Percentiles rank a stretch among this genome's conserved stretches.
phyloP scores from a whole-genome alignment of 345 rosid species.

The Euclidium syriacum region DNA sequence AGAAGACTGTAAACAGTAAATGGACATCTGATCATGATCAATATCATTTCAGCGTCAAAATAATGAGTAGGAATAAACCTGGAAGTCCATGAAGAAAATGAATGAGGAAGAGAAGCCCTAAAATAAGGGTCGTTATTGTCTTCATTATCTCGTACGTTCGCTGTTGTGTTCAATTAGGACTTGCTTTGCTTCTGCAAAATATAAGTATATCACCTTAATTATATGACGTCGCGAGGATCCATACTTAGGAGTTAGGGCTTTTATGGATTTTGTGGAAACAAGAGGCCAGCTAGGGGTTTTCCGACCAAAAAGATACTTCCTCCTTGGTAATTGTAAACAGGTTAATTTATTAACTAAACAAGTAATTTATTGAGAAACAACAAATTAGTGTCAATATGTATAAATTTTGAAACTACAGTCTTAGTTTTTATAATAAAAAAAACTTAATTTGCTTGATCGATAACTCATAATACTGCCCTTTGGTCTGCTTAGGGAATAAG shows the following conservation, averaged over 20 bases:
- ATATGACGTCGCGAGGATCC: not conserved
- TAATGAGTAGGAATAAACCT: slow-evolving; percentile 15
- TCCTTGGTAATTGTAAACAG: slow-evolving; percentile 20
- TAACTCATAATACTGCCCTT: too few species aligned
- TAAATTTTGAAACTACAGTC: too few species aligned
- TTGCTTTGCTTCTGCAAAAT: not conserved
- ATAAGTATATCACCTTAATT: not conserved
- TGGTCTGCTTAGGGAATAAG: too few species aligned
- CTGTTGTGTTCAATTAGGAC: not conserved
- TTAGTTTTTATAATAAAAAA: too few species aligned
- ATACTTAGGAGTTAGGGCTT: not conserved
- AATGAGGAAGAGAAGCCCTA: slow-evolving; percentile 10
- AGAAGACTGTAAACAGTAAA: not conserved
- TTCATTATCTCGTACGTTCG: not conserved
- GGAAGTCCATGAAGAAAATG: slow-evolving; percentile 7
- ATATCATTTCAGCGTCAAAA: not conserved
- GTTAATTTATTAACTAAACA: not conserved
- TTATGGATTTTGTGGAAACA: not conserved
- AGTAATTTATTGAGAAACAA: slow-evolving; percentile 5
- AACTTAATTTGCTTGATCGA: too few species aligned
- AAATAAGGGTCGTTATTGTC: not conserved
- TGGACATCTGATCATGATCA: not conserved
- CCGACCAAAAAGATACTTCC: slow-evolving; percentile 31
- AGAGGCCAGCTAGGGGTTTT: slow-evolving; percentile 20
- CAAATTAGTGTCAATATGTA: too few species aligned